Evolutionary conservation across 192 early-diverging fungal genomes (phyloP).

Genomic region (Coemansia erecta): DNA sequence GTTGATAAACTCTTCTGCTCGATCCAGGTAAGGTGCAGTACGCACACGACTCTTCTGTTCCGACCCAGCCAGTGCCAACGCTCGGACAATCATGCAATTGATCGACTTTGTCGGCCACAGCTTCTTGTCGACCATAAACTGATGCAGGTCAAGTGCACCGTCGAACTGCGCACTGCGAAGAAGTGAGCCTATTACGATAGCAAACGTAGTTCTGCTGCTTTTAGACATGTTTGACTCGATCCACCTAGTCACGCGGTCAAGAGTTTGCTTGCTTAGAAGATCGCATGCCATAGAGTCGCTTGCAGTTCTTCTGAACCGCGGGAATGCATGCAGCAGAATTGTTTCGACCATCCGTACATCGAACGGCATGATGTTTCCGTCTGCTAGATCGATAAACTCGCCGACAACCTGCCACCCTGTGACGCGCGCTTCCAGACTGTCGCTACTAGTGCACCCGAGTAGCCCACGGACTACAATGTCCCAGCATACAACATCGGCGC

Average conservation of each 20-base stretch:
- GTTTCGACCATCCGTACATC: slow-evolving; percentile 37
- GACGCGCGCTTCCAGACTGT: slow-evolving; percentile 9
- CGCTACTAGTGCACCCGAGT: background rate
- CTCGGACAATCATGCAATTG: slow-evolving; percentile 40
- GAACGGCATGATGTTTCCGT: no score
- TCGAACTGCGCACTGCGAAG: slow-evolving; percentile 8
- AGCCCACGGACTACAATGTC: slow-evolving; percentile 33
- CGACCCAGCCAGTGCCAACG: slow-evolving; percentile 3
- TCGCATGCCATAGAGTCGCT: background rate
- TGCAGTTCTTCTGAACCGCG: slow-evolving; percentile 3
- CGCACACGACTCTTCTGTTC: background rate
- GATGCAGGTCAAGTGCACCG: slow-evolving; percentile 30
- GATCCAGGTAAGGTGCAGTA: background rate
- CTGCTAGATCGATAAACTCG: slow-evolving; percentile 12
- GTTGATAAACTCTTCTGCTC: slow-evolving; percentile 16
- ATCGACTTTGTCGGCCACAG: slow-evolving; percentile 32
- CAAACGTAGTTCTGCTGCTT: slow-evolving; percentile 14
- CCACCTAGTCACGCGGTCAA: slow-evolving; percentile 20
- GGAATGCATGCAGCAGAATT: slow-evolving; percentile 19
- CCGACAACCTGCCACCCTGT: slow-evolving; percentile 32
- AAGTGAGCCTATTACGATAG: slow-evolving; percentile 20
- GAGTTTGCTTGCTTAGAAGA: slow-evolving; percentile 2
- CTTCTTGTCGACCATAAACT: slow-evolving; percentile 13
- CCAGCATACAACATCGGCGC: slow-evolving; percentile 32
- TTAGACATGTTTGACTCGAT: slow-evolving; percentile 12